Evolutionary conservation across 345 rosid species (phyloP).

Genomic region (Triadica sebifera): DNA sequence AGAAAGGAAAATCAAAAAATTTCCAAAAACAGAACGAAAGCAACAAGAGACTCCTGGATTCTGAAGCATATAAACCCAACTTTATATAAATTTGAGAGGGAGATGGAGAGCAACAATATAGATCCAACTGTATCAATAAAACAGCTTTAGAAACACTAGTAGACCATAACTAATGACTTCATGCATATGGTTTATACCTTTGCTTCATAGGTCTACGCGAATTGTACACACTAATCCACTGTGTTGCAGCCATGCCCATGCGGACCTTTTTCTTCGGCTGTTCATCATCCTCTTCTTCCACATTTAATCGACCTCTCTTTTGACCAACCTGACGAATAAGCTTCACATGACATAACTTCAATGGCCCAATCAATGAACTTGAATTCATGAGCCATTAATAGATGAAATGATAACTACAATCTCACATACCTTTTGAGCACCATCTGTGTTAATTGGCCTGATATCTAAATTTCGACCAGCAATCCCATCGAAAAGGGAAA

Average conservation of each 20-base stretch:
- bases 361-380: background rate
- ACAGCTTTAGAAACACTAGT: too few relatives aligned
- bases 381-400: background rate
- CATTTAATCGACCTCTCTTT: constrained; percentile 67
- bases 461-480: constrained; percentile 61
- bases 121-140: too few relatives aligned
- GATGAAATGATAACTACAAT: constrained; percentile 6
- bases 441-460: constrained; percentile 93
- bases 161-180: background rate
- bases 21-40: too few relatives aligned
- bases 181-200: constrained; percentile 40
- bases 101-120: too few relatives aligned
- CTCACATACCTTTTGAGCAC: constrained; percentile 79
- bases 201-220: constrained; percentile 97
- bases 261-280: constrained; percentile 86
- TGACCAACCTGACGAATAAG: constrained; percentile 48
- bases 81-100: too few relatives aligned
- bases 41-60: too few relatives aligned
- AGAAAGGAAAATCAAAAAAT: background rate
- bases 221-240: constrained; percentile 91
- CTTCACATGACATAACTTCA: constrained; percentile 13
- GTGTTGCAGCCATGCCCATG: constrained; percentile 85
- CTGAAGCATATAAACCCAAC: too few relatives aligned
- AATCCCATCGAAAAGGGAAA: constrained; percentile 69
- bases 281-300: constrained; percentile 62